These are phyloP conservation scores for Diphasiastrum complanatum DNA, from an alignment of 83 land plant genomes.

Conservation along the genomic window DNA sequence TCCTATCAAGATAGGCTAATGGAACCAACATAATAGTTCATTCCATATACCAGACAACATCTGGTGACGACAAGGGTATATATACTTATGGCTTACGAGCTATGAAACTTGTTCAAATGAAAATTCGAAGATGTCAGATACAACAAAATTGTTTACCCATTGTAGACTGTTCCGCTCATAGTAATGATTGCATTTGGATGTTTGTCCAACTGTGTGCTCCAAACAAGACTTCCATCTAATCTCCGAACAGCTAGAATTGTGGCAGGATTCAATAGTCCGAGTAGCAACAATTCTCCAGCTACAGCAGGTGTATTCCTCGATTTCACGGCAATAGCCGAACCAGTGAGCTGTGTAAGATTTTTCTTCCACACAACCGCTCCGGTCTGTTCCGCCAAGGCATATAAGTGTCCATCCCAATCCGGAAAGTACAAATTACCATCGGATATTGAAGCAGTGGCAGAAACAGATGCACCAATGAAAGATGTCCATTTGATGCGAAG, in stretches of 20 bases:
- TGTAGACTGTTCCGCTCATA: slow-evolving; percentile 11
- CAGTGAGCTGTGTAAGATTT: slow-evolving; percentile 6
- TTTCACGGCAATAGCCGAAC: not conserved
- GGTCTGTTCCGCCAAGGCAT: not conserved
- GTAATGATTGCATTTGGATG: slow-evolving; percentile 1
- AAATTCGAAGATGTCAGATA: too few species aligned
- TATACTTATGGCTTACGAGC: too few species aligned
- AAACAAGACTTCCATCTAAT: not conserved
- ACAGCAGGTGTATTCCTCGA: slow-evolving; percentile 12
- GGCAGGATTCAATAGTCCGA: slow-evolving; percentile 7
- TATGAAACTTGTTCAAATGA: too few species aligned
- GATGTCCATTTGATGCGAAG: too few species aligned
- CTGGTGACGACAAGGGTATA: too few species aligned
- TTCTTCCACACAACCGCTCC: slow-evolving; percentile 11
- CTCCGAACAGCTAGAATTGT: slow-evolving; percentile 6
- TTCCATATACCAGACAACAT: too few species aligned
- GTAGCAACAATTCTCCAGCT: not conserved
- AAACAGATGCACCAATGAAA: too few species aligned
- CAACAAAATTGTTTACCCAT: too few species aligned
- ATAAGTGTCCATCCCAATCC: slow-evolving; percentile 11
- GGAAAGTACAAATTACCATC: slow-evolving; percentile 6
- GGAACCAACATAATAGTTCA: too few species aligned
- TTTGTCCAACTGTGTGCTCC: not conserved
- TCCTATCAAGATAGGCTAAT: too few species aligned
- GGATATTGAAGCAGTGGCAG: slow-evolving; percentile 11